Conservation (phyloP, 441 rosid species). For the Geranium incanum region DNA sequence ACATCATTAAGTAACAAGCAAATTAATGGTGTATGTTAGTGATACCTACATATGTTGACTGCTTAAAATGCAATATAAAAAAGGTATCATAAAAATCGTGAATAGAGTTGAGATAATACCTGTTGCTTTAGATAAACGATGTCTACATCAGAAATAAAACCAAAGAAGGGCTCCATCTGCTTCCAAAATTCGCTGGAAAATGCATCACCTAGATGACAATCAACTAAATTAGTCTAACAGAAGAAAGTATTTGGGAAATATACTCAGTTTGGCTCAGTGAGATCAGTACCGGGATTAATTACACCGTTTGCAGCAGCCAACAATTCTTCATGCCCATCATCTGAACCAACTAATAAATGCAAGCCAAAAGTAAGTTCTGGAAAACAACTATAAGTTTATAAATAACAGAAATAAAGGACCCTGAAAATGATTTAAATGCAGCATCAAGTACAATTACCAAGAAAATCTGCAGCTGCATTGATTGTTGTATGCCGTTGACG, state of each 20-base stretch:
- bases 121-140: conserved; percentile 57
- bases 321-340: conserved; percentile 87
- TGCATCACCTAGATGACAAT: conserved; percentile 48
- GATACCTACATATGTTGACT: not conserved
- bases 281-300: conserved; percentile 45
- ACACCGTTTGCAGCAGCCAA: conserved; percentile 86
- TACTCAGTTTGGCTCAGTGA: conserved; percentile 11
- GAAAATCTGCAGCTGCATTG: conserved; percentile 67
- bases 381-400: conserved; percentile 10
- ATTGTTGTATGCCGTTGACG: conserved; percentile 65
- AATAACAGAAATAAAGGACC: not conserved
- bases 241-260: conserved; percentile 12
- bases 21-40: not conserved
- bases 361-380: conserved; percentile 24
- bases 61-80: not conserved
- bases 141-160: conserved; percentile 65
- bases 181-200: conserved; percentile 64
- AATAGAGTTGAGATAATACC: conserved; percentile 29
- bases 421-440: conserved; percentile 16
- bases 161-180: conserved; percentile 74
- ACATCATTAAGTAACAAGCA: not conserved
- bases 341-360: conserved; percentile 58
- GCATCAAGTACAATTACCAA: conserved; percentile 47
- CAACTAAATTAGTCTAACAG: conserved; percentile 26
- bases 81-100: not conserved